Evolutionary conservation across 805 yeast genomes (phyloP).

Genomic region (Pichia occidentalis): DNA sequence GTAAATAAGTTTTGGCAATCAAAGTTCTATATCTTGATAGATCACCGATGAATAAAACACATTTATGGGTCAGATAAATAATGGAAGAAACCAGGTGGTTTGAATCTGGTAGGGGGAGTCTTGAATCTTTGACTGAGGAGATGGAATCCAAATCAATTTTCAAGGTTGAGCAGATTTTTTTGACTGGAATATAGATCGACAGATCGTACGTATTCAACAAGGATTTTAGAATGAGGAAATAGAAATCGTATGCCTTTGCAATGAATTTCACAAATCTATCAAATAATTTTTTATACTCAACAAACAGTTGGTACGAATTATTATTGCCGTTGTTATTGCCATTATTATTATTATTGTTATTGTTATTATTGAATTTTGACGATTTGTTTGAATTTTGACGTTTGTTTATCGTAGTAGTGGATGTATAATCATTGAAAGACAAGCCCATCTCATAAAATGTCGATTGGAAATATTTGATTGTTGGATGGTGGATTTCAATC

Average conservation of each 20-base stretch:
- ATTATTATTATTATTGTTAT: constrained; percentile 1
- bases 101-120: constrained; percentile 11
- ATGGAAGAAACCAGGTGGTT: constrained; percentile 17
- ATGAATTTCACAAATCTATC: constrained; percentile 44
- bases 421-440: constrained; percentile 5
- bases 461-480: constrained; percentile 48
- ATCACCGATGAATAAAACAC: constrained; percentile 50
- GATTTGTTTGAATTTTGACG: constrained; percentile 12
- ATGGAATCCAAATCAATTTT: constrained; percentile 14
- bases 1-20: constrained; percentile 39
- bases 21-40: constrained; percentile 50
- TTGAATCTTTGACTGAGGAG: neutral
- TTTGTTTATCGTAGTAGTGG: constrained; percentile 22
- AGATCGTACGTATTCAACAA: constrained; percentile 35
- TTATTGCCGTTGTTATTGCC: neutral
- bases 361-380: constrained; percentile 6
- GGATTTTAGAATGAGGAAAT: constrained; percentile 35
- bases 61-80: constrained; percentile 41
- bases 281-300: constrained; percentile 52
- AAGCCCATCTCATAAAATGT: constrained; percentile 23
- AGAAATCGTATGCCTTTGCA: constrained; percentile 43
- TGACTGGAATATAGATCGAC: constrained; percentile 30
- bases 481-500: constrained; percentile 59
- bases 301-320: constrained; percentile 24
- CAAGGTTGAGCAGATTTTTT: constrained; percentile 27